Conservation (phyloP, 2,329 filamentous ascomycete genomes). For the Epichloe sibirici region DNA sequence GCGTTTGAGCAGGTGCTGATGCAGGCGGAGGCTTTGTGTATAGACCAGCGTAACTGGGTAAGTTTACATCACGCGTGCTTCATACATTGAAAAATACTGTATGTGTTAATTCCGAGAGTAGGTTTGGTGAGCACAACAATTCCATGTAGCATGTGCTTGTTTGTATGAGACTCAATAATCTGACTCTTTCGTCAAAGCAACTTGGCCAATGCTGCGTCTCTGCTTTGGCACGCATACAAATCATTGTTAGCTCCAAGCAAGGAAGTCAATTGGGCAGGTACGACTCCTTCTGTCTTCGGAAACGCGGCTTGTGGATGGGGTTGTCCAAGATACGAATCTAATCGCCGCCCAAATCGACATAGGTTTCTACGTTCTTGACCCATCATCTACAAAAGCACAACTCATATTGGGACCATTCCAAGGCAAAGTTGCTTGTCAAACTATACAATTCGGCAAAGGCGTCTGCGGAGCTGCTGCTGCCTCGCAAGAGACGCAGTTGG, state of each 20-base stretch:
- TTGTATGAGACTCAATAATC: neutral
- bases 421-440: slow-evolving; percentile 70
- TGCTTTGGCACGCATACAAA: slow-evolving; percentile 71
- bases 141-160: neutral
- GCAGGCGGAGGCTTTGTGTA: slow-evolving; percentile 56
- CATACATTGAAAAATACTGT: neutral
- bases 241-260: slow-evolving; percentile 54
- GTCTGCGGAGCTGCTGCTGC: slow-evolving; percentile 64
- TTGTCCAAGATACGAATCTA: neutral
- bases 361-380: slow-evolving; percentile 65
- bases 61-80: slow-evolving; percentile 11
- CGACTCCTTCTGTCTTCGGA: neutral
- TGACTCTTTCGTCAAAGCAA: slow-evolving; percentile 39
- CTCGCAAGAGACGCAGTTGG: slow-evolving; percentile 48
- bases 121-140: slow-evolving; percentile 12
- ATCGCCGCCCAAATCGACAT: neutral
- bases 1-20: slow-evolving; percentile 64
- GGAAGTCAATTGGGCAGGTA: slow-evolving; percentile 66
- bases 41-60: slow-evolving; percentile 72
- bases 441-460: slow-evolving; percentile 58
- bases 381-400: slow-evolving; percentile 28
- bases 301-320: neutral
- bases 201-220: slow-evolving; percentile 60
- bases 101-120: neutral
- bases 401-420: slow-evolving; percentile 72